phyloP scores from a whole-genome alignment of 2,329 filamentous ascomycete genomes.

The Fusarium foetens region DNA sequence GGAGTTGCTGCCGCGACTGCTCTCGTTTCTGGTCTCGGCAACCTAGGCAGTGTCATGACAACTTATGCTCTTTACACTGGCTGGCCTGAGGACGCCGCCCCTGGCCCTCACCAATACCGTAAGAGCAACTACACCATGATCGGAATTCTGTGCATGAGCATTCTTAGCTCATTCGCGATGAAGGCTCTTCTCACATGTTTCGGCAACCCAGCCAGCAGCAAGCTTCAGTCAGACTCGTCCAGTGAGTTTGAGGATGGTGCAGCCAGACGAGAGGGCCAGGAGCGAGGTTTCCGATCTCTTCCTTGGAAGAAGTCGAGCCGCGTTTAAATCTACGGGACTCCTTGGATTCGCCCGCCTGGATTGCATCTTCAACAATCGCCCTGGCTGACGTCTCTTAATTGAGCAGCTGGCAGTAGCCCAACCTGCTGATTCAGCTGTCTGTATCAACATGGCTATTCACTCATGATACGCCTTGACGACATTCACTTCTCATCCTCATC shows the following conservation, averaged over 20 bases:
- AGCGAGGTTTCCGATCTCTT: slow-evolving; percentile 66
- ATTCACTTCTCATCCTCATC: slow-evolving; percentile 29
- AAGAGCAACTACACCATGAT: slow-evolving; percentile 91
- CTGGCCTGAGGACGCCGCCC: slow-evolving; percentile 79
- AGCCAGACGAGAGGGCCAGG: slow-evolving; percentile 65
- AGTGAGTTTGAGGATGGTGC: slow-evolving; percentile 68
- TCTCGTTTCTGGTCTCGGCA: slow-evolving; percentile 86
- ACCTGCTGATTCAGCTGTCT: slow-evolving; percentile 48
- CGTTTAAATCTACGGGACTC: slow-evolving; percentile 21
- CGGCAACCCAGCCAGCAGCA: slow-evolving; percentile 63
- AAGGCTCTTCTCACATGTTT: slow-evolving; percentile 69
- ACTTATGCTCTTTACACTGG: slow-evolving; percentile 91
- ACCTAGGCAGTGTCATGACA: slow-evolving; percentile 85
- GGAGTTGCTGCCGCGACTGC: slow-evolving; percentile 88
- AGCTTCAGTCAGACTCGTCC: slow-evolving; percentile 54
- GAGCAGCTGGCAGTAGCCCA: slow-evolving; percentile 47
- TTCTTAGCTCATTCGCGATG: slow-evolving; percentile 77
- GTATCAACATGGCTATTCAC: slow-evolving; percentile 18
- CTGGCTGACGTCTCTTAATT: slow-evolving; percentile 5
- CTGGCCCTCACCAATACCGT: slow-evolving; percentile 76
- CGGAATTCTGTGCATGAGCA: slow-evolving; percentile 82
- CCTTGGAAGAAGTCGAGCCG: slow-evolving; percentile 49
- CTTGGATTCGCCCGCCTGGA: slow-evolving; percentile 8
- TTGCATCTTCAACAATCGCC: slow-evolving; percentile 47
- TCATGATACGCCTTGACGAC: slow-evolving; percentile 9